Evolutionary conservation across 139 green algal species (phyloP).

Genomic region (Limnomonas spitsbergensis): DNA sequence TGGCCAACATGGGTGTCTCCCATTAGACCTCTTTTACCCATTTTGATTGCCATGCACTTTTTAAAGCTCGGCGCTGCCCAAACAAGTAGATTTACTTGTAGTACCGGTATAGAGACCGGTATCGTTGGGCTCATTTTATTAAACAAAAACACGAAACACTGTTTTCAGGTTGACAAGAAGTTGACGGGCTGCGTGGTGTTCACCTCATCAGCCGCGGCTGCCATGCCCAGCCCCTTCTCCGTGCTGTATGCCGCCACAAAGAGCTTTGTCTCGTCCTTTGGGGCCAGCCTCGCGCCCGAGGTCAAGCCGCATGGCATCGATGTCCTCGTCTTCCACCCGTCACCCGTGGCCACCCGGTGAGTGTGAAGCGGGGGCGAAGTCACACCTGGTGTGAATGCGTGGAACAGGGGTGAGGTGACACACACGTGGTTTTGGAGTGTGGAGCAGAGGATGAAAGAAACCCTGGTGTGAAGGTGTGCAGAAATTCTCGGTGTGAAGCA

Average conservation of each 20-base stretch:
- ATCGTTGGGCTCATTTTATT: too few species aligned
- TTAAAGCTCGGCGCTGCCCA: too few species aligned
- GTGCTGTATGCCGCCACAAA: constrained; percentile 43
- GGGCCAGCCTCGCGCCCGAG: constrained; percentile 72
- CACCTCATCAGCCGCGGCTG: constrained; percentile 80
- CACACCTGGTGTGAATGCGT: background rate
- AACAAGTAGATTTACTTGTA: too few species aligned
- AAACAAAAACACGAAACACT: too few species aligned
- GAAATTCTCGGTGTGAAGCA: too few species aligned
- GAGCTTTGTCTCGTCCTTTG: constrained; percentile 86
- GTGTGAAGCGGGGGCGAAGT: constrained; percentile 5
- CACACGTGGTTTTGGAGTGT: too few species aligned
- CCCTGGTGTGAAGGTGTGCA: too few species aligned
- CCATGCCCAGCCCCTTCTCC: constrained; percentile 83
- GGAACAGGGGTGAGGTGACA: too few species aligned
- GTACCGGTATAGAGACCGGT: too few species aligned
- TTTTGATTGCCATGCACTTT: too few species aligned
- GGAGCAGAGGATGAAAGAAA: background rate
- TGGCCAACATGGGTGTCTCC: too few species aligned
- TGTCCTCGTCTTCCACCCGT: constrained; percentile 91
- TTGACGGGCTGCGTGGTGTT: constrained; percentile 85
- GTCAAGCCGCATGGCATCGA: constrained; percentile 86
- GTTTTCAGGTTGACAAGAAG: constrained; percentile 41
- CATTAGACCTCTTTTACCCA: too few species aligned
- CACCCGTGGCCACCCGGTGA: constrained; percentile 83